Conservation (phyloP, 495 filamentous ascomycete genomes). For the Acidomyces sp. region DNA sequence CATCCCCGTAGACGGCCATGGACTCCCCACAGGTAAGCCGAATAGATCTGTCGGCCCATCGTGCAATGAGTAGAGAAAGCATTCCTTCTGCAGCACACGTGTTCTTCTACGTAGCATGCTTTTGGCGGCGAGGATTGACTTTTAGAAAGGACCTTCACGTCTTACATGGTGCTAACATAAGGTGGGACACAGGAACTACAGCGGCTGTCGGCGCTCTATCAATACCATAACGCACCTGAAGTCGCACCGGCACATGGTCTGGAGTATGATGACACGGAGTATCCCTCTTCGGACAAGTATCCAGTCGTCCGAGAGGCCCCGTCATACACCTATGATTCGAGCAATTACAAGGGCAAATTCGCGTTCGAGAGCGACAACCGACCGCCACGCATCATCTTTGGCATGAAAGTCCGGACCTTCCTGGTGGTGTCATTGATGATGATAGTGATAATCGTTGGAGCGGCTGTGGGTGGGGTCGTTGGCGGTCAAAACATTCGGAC, state of each 20-base stretch:
- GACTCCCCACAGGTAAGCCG: constrained; percentile 10
- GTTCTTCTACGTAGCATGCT: background rate
- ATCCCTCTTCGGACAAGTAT: constrained; percentile 18
- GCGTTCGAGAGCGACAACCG: constrained; percentile 14
- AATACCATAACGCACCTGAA: constrained; percentile 22
- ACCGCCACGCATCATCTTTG: constrained; percentile 19
- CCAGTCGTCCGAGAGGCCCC: constrained; percentile 15
- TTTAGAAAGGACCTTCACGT: background rate
- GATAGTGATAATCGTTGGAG: constrained; percentile 12
- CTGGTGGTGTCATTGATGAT: constrained; percentile 15
- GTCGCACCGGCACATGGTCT: constrained; percentile 20
- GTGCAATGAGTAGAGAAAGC: background rate
- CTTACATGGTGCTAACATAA: background rate
- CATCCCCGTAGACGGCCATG: no score
- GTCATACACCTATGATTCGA: constrained; percentile 8
- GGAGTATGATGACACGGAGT: constrained; percentile 19
- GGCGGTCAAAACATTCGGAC: constrained; percentile 12
- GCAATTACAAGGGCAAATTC: constrained; percentile 18
- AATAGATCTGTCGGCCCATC: background rate
- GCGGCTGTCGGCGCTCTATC: constrained; percentile 19
- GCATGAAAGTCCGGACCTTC: constrained; percentile 20
- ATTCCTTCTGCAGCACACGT: background rate
- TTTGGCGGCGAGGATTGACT: background rate
- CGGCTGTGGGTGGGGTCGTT: constrained; percentile 18
- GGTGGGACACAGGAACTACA: constrained; percentile 13